A percentile compares a stretch with the other conserved stretches of the same genome.
phyloP scores from a whole-genome alignment of 345 rosid genomes.

The Combretum micranthum region DNA sequence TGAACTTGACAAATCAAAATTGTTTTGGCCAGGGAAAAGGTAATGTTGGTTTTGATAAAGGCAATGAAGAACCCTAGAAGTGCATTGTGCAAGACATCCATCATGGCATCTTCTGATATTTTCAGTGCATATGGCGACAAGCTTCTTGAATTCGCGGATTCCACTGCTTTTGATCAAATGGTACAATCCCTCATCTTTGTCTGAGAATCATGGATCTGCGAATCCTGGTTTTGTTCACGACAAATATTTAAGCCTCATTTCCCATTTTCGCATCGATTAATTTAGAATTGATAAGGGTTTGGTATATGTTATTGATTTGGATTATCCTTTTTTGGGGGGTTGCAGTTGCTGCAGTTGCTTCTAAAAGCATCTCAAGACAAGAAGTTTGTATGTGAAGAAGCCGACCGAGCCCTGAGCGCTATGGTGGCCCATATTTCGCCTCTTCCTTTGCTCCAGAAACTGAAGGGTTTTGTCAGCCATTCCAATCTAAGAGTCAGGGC shows the following conservation, averaged over 20 bases:
- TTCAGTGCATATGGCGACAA: conserved; percentile 59
- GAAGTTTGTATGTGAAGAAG: conserved; percentile 87
- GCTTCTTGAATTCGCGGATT: conserved; percentile 32
- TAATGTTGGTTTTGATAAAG: conserved; percentile 58
- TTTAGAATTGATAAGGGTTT: neutral
- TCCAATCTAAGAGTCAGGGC: conserved; percentile 67
- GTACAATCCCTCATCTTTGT: conserved; percentile 12
- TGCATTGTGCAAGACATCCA: conserved; percentile 86
- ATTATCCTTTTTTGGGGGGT: conserved; percentile 2
- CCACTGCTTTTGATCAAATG: conserved; percentile 59
- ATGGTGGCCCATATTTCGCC: conserved; percentile 56
- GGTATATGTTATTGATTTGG: neutral
- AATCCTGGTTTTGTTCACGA: no score
- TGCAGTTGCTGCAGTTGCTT: conserved; percentile 59
- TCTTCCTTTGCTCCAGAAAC: conserved; percentile 52
- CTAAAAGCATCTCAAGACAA: conserved; percentile 95
- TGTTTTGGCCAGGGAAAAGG: conserved; percentile 46
- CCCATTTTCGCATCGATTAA: no score
- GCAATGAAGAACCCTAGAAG: conserved; percentile 93
- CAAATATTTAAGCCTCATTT: no score
- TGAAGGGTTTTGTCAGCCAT: conserved; percentile 46
- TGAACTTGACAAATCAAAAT: no score
- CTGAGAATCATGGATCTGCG: no score
- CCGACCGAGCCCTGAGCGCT: conserved; percentile 48
- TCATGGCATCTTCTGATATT: conserved; percentile 80